Evolutionary conservation across 192 early-diverging fungal genomes (phyloP), one percentile per base, ranked within the genome.

Genomic region (Coemansia aciculifera): DNA sequence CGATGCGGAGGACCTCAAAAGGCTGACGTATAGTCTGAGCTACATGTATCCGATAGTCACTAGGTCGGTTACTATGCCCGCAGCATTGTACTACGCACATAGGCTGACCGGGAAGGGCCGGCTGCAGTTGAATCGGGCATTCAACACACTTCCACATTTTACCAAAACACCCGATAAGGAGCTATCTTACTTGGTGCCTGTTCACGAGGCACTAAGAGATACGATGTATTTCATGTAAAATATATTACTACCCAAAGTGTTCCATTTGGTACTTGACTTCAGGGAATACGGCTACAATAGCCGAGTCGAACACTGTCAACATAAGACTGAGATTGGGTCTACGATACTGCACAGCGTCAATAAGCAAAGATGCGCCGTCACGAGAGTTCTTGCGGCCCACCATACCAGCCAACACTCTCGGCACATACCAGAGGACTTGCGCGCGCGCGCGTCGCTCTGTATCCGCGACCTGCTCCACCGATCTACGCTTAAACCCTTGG

Each of bases 321-420:
- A 87, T 81, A n/a, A 98, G 78, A 36, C 91, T 90, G 48, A 92
- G 89, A 62, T 95, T 96, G 5, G 94, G 73, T n/a, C 85, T 23
- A 6, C 83, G 81, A 39, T 91, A 87, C 78, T 98, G 95, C 59
- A 95, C 84, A 1, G 90, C 77, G 31, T 83, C 86, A 63, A 90
- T 86, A 5, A 93, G 72, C 15, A 90, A 75, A 15, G 81, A 39
- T 0, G 95, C 93, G 13, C 95, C 95, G 40, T 85, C 74, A 4
- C 85, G 73, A 0, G 94, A 90, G 65, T 98, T 98, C 52, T 90
- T 87, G 48, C 86, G 73, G 2, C 95, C 95, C 0, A 98, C 91
- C 85, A 95, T 89, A 48, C 73, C 85, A 3, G 89, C 92, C 34
- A 95, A 66, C 21, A 91, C 51, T 32, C 92, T 87, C 23, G 90